Conservation (phyloP, 192 early-diverging fungal genomes). For the Umbelopsis sp. region DNA sequence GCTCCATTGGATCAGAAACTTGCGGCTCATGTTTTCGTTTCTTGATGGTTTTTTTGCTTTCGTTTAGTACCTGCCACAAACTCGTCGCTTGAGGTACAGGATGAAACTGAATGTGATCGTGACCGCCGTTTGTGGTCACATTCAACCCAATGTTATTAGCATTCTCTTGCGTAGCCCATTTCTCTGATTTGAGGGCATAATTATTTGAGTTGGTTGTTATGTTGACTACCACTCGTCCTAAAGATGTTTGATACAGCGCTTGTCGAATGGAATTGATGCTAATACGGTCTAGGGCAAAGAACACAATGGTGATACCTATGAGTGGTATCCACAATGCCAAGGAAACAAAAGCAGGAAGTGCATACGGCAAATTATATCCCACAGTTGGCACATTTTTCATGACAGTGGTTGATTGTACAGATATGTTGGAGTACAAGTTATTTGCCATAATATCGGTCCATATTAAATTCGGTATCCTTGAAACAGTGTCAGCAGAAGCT, state of each 20-base stretch:
- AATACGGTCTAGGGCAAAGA: not conserved
- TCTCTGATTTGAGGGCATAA: not conserved
- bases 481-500: not conserved
- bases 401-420: not conserved
- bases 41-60: not conserved
- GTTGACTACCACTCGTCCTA: constrained; percentile 9
- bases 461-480: not conserved
- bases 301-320: not conserved
- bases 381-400: not conserved
- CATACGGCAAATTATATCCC: constrained; percentile 11
- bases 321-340: not conserved
- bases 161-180: not conserved
- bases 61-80: constrained; percentile 1
- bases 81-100: not conserved
- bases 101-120: constrained; percentile 1
- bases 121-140: not conserved
- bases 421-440: not conserved
- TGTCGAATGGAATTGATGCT: constrained; percentile 1
- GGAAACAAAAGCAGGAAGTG: not conserved
- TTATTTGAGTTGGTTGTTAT: not conserved
- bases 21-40: not conserved
- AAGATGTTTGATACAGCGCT: constrained; percentile 10
- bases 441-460: constrained; percentile 14
- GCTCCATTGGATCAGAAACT: not conserved
- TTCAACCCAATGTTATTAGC: not conserved